phyloP scores from a whole-genome alignment of 2,329 filamentous ascomycete species.

The Colletotrichum sp. region DNA sequence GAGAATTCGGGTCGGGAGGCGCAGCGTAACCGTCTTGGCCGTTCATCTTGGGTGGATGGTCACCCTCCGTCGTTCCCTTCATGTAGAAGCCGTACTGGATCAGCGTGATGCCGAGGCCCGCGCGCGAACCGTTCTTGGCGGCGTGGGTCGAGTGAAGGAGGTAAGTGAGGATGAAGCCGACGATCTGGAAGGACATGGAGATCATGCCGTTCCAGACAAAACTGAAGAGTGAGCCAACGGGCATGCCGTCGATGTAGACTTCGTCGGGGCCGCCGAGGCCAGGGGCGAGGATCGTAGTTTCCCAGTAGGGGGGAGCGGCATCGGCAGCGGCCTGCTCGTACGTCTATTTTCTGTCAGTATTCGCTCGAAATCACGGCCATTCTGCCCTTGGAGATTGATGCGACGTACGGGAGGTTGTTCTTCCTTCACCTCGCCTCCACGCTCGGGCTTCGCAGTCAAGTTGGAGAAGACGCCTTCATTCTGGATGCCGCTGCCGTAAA shows the following conservation, averaged over 20 bases:
- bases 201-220: slow-evolving; percentile 97
- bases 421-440: slow-evolving; percentile 78
- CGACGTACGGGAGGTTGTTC: slow-evolving; percentile 88
- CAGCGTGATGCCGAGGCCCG: slow-evolving; percentile 91
- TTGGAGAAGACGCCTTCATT: slow-evolving; percentile 98
- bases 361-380: too few relatives aligned
- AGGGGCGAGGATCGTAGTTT: slow-evolving; percentile 95
- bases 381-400: not conserved
- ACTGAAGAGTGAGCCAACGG: slow-evolving; percentile 85
- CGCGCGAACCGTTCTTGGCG: slow-evolving; percentile 95
- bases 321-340: slow-evolving; percentile 99
- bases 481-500: slow-evolving; percentile 76
- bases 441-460: slow-evolving; percentile 86
- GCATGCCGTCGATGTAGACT: slow-evolving; percentile 95
- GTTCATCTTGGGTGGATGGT: slow-evolving; percentile 47
- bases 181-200: slow-evolving; percentile 94
- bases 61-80: slow-evolving; percentile 56
- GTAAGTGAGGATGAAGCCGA: slow-evolving; percentile 97
- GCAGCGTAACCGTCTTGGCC: slow-evolving; percentile 66
- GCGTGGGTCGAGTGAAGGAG: slow-evolving; percentile 97
- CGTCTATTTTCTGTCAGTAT: slow-evolving; percentile 64
- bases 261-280: slow-evolving; percentile 90
- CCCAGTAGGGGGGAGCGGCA: slow-evolving; percentile 96
- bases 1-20: slow-evolving; percentile 86
- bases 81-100: slow-evolving; percentile 98